phyloP scores from a whole-genome alignment of 2,329 filamentous ascomycete species.

The Xylaria sp. region DNA sequence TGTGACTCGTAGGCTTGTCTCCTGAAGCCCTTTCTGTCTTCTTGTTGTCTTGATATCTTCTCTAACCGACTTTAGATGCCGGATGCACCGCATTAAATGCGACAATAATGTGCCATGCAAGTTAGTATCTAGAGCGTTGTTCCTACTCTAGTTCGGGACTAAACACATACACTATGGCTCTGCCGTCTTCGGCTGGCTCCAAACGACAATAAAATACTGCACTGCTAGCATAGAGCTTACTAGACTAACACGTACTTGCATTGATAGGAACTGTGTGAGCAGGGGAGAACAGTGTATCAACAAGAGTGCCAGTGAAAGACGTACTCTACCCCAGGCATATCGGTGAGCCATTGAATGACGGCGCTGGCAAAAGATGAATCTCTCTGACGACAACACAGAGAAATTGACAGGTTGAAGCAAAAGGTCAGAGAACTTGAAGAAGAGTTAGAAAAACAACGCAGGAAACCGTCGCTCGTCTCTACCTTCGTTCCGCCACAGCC shows the following conservation, averaged over 20 bases:
- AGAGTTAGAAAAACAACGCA: constrained; percentile 39
- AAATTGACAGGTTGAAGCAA: constrained; percentile 52
- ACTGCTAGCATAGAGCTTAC: constrained; percentile 5
- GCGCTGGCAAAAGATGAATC: not conserved
- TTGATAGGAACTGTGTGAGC: constrained; percentile 50
- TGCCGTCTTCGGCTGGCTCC: constrained; percentile 5
- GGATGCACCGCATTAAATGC: constrained; percentile 55
- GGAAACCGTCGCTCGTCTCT: constrained; percentile 15
- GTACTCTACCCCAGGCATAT: constrained; percentile 46
- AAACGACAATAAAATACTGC: not conserved
- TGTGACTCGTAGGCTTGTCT: constrained; percentile 50
- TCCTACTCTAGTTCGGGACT: constrained; percentile 9
- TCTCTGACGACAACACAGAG: constrained; percentile 37
- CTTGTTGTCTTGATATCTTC: not conserved
- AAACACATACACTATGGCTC: constrained; percentile 3
- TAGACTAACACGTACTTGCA: constrained; percentile 18
- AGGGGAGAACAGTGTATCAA: constrained; percentile 52
- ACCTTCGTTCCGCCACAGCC: constrained; percentile 3
- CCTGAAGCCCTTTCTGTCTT: not conserved
- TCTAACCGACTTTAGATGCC: constrained; percentile 48
- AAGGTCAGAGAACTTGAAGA: constrained; percentile 49
- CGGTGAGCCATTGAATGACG: constrained; percentile 37
- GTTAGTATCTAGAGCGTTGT: constrained; percentile 31
- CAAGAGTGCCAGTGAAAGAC: constrained; percentile 47
- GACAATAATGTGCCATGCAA: constrained; percentile 53